Conservation (phyloP, 257 asterid species). For the Solanum ossicruentum region DNA sequence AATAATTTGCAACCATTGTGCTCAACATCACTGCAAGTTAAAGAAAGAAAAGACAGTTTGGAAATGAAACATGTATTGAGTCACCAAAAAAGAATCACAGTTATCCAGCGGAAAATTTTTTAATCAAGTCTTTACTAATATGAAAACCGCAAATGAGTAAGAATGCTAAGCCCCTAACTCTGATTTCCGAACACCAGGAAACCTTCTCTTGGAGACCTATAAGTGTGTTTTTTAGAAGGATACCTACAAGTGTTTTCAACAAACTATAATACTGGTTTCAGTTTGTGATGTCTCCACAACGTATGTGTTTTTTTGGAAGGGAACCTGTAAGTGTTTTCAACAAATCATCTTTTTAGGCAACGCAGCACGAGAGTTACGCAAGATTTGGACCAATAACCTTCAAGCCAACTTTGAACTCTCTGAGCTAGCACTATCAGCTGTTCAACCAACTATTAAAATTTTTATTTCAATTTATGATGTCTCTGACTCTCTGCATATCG, state of each 20-base stretch:
- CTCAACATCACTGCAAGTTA: slow-evolving; percentile 57
- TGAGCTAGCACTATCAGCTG: neutral
- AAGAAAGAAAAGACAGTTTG: neutral
- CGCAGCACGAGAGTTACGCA: neutral
- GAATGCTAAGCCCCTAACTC: neutral
- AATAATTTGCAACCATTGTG: slow-evolving; percentile 67
- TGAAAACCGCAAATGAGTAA: neutral
- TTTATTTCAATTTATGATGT: neutral
- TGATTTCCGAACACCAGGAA: neutral
- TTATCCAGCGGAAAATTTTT: neutral
- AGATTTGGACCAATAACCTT: neutral
- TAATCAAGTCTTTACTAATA: neutral
- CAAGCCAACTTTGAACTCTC: neutral
- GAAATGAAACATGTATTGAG: neutral
- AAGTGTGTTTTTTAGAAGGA: neutral
- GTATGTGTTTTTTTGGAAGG: neutral
- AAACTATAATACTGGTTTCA: neutral
- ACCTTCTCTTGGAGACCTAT: neutral
- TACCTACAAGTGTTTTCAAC: neutral
- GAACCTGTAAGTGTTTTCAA: neutral
- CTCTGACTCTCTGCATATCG: neutral
- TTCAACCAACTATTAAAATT: neutral
- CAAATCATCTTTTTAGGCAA: neutral
- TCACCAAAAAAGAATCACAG: neutral
- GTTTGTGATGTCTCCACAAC: neutral